These are phyloP conservation scores for Paramyrothecium sp. DNA, from an alignment of 2,329 filamentous ascomycete genomes.

Conservation along the genomic window DNA sequence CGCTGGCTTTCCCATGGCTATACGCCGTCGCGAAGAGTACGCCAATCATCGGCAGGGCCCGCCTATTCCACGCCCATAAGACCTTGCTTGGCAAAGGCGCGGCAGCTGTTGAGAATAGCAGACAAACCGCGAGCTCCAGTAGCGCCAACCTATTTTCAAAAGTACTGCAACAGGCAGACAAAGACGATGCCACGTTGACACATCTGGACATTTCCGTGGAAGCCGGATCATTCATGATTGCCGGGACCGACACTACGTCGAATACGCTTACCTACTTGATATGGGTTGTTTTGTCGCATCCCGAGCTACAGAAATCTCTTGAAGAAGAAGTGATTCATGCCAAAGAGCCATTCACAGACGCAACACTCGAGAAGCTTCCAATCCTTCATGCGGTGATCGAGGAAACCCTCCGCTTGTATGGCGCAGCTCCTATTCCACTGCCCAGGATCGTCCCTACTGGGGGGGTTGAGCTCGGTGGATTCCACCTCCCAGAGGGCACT, in stretches of 20 bases:
- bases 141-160: background rate
- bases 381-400: constrained; percentile 41
- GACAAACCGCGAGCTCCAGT: background rate
- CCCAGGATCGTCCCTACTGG: constrained; percentile 37
- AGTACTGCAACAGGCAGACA: background rate
- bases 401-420: constrained; percentile 43
- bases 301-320: background rate
- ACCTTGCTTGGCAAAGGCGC: too few relatives aligned
- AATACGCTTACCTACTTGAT: constrained; percentile 44
- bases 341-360: constrained; percentile 11
- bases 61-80: background rate
- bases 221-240: constrained; percentile 41
- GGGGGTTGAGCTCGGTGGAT: constrained; percentile 35
- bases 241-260: constrained; percentile 49
- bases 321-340: background rate
- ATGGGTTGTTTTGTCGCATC: constrained; percentile 23
- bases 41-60: background rate
- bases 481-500: constrained; percentile 35
- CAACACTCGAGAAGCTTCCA: constrained; percentile 31
- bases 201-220: constrained; percentile 6
- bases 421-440: constrained; percentile 35
- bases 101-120: background rate
- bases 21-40: background rate
- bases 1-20: background rate
- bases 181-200: background rate